Evolutionary conservation across 2,329 filamentous ascomycete genomes (phyloP), one percentile per base, ranked within the genome.

Genomic region (Penicillium aurantiogriseum): DNA sequence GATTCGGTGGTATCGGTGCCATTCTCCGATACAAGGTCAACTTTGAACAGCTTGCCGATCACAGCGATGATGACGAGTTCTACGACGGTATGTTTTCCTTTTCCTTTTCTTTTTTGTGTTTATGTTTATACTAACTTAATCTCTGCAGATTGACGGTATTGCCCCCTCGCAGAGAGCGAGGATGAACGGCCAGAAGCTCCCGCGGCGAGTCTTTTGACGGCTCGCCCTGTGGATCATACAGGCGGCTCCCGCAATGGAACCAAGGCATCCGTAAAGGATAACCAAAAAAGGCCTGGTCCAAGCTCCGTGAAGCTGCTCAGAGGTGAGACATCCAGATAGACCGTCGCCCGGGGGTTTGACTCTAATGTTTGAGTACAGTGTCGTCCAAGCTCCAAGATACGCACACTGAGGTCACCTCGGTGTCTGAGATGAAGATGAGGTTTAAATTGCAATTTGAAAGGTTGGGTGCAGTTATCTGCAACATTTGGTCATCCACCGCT

Each of bases 21-120:
- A 88, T 99, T 72, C 87, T 99, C 74, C 92, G 94, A 69, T 99
- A 99, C 87, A 97, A 97, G 83, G 91, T 99, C 83, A 99, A 99
- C 83, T 99, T 99, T 81, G 95, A 99, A 81, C 95, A 99, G 79
- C 85, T 99, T 78, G 89, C 89, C 77, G 94, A 97, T 76, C 84
- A 89, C 76, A 87, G 89, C 72, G 92, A 96, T 76, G 90, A 94
- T 75, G 89, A 92, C 78, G 93, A 97, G 76, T 93, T 93, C 79
- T 97, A 96, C 82, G 88, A 90, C 77, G 85, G 83, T 84, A 72
- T 59, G 71, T n/a, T 45, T 19, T 10, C 2, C n/a, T 15, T 19
- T 2, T 19, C 10, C 2, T 19, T 15, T 19, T 1, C 31, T 29
- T n/a, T 44, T 25, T 15, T 17, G 33, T 48, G 13, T 47, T 23